Percentiles rank a stretch among this genome's conserved stretches.
Evolutionary conservation across 441 rosid genomes (phyloP).

Genomic region (Gossypium gossypioides): DNA sequence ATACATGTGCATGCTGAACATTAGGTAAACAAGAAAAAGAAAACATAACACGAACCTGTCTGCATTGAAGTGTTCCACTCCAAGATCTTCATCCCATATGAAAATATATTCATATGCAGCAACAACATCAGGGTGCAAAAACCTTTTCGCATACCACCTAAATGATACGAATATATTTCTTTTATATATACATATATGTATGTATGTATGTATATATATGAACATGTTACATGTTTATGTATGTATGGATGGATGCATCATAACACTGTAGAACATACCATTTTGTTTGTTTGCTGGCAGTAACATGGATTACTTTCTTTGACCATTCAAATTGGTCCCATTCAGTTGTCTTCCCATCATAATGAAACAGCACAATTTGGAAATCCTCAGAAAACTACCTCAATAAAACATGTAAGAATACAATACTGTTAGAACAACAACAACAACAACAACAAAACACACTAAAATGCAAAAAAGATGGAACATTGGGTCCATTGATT

Average conservation of each 20-base stretch:
- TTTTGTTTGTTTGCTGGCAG: constrained; percentile 55
- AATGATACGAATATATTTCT: not conserved
- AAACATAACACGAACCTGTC: constrained; percentile 35
- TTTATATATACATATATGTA: too few species aligned
- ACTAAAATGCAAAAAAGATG: not conserved
- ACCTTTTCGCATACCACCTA: constrained; percentile 75
- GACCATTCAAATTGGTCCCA: constrained; percentile 73
- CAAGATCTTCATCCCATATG: constrained; percentile 70
- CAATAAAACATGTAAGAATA: constrained; percentile 12
- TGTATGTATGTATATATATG: not conserved
- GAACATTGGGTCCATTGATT: not conserved
- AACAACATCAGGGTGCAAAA: constrained; percentile 64
- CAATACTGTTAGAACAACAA: constrained; percentile 18
- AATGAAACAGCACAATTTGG: constrained; percentile 60
- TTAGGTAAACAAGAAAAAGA: not conserved
- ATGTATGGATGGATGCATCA: not conserved
- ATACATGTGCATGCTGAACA: not conserved
- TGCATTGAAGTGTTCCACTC: constrained; percentile 54
- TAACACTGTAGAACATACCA: constrained; percentile 33
- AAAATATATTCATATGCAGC: constrained; percentile 64
- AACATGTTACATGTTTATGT: not conserved
- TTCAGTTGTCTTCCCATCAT: constrained; percentile 56
- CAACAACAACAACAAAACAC: not conserved
- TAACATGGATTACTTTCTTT: constrained; percentile 52
- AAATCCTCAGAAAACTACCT: constrained; percentile 57